Base-by-base conservation (phyloP, 495 filamentous ascomycete genomes). In the Monascus purpureus region DNA sequence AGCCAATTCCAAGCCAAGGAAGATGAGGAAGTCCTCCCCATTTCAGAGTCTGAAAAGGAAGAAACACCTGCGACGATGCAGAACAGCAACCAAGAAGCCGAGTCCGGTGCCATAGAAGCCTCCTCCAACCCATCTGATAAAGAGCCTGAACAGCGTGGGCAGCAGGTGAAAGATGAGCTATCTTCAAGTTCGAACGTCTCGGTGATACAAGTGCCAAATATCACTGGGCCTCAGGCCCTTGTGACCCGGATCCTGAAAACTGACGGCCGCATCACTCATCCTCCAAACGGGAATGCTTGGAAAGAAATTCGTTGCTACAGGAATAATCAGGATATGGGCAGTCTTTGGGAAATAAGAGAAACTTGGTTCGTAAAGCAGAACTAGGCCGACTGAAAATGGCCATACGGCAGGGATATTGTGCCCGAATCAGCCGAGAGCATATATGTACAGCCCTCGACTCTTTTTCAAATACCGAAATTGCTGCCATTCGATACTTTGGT, bases 281-380 rank as follows among this genome's bases (percentile, higher is more conserved):
- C 38, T n/a, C 43, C 45, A 0, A 54, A 49, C 26, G 45, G 48
- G 1, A 72, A 69, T 49, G 44, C 63, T 4, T 73, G 68, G 68
- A 68, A 70, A 37, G 48, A 55, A 19, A 38, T 70, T 25, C 65
- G 69, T 4, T 61, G 54, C 28, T 59, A 57, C 19, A 53, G 69
- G 15, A 46, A 65, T 18, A 68, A 73, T 19, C 68, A 73, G 46
- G 70, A 72, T 32, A 63, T 72, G 40, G 70, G 69, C 5, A 64
- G 50, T 31, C 52, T 72, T 7, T 73, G 59, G 45, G 69, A 72
- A 36, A 48, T 73, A 31, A 49, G 68, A 14, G 61, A 70, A 27
- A 49, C 51, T 29, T 65, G 59, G 61, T 65, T 41, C 36, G 4
- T 49, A 8, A 53, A 41, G 28, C 31, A 40, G 23, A 37, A 45